Conservation (phyloP, 495 filamentous ascomycete species). For the Penicillium pulvis region DNA sequence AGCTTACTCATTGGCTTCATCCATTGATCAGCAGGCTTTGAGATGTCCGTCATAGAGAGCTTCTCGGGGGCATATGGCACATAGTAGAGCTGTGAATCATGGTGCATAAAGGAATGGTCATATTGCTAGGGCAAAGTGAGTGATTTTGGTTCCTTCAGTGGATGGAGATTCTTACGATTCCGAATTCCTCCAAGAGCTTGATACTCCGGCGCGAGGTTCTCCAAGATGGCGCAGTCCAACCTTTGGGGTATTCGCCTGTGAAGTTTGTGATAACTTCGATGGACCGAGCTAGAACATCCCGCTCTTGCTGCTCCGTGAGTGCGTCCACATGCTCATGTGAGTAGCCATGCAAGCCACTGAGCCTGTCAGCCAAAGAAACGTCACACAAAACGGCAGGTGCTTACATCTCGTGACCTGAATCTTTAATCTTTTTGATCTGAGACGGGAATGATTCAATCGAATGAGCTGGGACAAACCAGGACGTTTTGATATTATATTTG, state of each 20-base stretch:
- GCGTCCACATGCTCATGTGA: constrained; percentile 36
- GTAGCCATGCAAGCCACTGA: constrained; percentile 44
- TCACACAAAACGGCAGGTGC: background rate
- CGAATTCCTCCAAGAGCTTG: constrained; percentile 45
- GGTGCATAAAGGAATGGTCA: constrained; percentile 52
- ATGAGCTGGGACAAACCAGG: constrained; percentile 47
- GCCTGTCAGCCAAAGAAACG: background rate
- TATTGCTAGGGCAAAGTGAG: constrained; percentile 27
- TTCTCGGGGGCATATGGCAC: constrained; percentile 43
- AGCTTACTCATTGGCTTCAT: constrained; percentile 56
- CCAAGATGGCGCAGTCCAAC: constrained; percentile 50
- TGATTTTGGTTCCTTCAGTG: background rate
- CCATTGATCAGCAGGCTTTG: constrained; percentile 53
- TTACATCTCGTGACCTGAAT: constrained; percentile 39
- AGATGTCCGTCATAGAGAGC: constrained; percentile 54
- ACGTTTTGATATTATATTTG: constrained; percentile 42
- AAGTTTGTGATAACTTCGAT: constrained; percentile 35
- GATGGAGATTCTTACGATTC: constrained; percentile 7
- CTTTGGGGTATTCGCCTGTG: constrained; percentile 34
- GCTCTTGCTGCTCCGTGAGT: constrained; percentile 34
- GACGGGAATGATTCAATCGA: constrained; percentile 39
- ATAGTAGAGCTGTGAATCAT: constrained; percentile 61
- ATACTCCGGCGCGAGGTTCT: constrained; percentile 54
- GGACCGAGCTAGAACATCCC: constrained; percentile 37
- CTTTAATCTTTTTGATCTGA: constrained; percentile 36